A percentile compares a stretch with the other conserved stretches of the same genome.
phyloP scores from a whole-genome alignment of 306 rosid genomes.

The Sechiopsis laciniata region DNA sequence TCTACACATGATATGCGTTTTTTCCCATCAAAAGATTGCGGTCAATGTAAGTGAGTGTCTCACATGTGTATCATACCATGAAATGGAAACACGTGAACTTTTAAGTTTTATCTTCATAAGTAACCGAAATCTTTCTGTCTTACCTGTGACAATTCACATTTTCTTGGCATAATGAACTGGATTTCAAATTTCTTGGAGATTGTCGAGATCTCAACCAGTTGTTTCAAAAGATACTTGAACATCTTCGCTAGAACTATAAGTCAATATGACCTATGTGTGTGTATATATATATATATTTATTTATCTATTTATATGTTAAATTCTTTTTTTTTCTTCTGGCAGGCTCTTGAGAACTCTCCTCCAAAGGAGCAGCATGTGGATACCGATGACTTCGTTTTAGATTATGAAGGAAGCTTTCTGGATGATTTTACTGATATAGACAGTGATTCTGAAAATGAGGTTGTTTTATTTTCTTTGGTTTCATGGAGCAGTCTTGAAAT shows the following conservation, averaged over 20 bases:
- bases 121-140: not conserved
- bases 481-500: not conserved
- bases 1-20: not conserved
- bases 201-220: not conserved
- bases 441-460: slow-evolving; percentile 56
- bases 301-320: not conserved
- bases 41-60: slow-evolving; percentile 4
- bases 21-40: not conserved
- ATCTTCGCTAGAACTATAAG: not conserved
- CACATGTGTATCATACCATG: not conserved
- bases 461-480: slow-evolving; percentile 22
- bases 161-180: not conserved
- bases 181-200: not conserved
- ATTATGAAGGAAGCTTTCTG: slow-evolving; percentile 44
- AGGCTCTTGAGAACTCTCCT: slow-evolving; percentile 62
- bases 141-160: not conserved
- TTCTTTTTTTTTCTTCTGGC: slow-evolving; percentile 8
- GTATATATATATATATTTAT: too few relatives aligned
- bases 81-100: too few relatives aligned
- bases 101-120: not conserved
- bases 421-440: slow-evolving; percentile 56
- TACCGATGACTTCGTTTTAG: slow-evolving; percentile 49
- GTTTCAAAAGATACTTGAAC: slow-evolving; percentile 13
- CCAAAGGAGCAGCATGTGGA: slow-evolving; percentile 41
- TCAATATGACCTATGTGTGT: not conserved